A percentile compares a stretch with the other conserved stretches of the same genome.
Evolutionary conservation across 2,329 filamentous ascomycete genomes (phyloP).

Genomic region (Lachnum nothofagi): DNA sequence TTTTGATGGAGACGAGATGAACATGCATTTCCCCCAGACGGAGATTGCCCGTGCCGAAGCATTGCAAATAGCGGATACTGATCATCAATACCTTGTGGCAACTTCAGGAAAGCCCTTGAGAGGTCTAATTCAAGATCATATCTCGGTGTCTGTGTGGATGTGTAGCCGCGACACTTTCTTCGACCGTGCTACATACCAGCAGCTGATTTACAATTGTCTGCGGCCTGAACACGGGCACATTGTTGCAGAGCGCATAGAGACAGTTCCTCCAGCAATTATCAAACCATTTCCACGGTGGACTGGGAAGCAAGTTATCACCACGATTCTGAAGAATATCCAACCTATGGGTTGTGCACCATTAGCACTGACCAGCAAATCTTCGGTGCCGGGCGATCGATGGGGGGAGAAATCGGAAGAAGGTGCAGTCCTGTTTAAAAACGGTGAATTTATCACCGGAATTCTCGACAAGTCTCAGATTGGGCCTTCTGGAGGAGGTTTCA

Average conservation of each 20-base stretch:
- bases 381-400: constrained; percentile 77
- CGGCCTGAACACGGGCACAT: constrained; percentile 89
- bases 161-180: constrained; percentile 92
- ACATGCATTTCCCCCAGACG: constrained; percentile 99
- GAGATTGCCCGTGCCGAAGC: constrained; percentile 91
- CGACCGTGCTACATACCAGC: constrained; percentile 79
- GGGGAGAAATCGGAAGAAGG: constrained; percentile 71
- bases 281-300: constrained; percentile 85
- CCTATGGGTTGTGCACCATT: constrained; percentile 71
- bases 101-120: constrained; percentile 89
- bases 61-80: constrained; percentile 87
- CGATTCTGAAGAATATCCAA: constrained; percentile 85
- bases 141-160: constrained; percentile 87
- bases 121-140: constrained; percentile 97
- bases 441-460: constrained; percentile 83
- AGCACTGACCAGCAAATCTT: constrained; percentile 72
- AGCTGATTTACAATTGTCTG: constrained; percentile 85
- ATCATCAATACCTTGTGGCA: constrained; percentile 92
- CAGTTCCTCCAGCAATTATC: constrained; percentile 73
- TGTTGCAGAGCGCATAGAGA: constrained; percentile 72
- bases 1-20: constrained; percentile 99
- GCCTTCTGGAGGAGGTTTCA: constrained; percentile 75
- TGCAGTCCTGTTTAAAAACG: constrained; percentile 74
- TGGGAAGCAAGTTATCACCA: constrained; percentile 92
- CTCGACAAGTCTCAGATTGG: constrained; percentile 95